These are phyloP conservation scores for Bacterosira constricta DNA, from an alignment of 108 stramenopile genomes.

Conservation along the genomic window DNA sequence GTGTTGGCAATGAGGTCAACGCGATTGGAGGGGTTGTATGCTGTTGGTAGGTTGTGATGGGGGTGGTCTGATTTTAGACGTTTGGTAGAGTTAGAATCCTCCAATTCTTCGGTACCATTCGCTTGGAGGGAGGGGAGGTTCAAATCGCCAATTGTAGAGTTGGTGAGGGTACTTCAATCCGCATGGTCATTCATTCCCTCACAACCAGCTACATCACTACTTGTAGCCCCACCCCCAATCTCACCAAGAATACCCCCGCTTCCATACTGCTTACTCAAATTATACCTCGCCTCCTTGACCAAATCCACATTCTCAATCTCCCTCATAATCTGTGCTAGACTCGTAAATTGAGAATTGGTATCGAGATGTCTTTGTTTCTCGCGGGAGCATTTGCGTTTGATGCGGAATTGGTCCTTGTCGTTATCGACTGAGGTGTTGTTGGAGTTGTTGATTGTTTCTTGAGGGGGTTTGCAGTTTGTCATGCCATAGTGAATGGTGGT, in stretches of 20 bases:
- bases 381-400: conserved; percentile 80
- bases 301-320: conserved; percentile 70
- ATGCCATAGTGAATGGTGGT: too few species aligned
- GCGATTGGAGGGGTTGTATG: conserved; percentile 54
- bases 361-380: conserved; percentile 81
- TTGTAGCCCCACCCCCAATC: too few species aligned
- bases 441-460: too few species aligned
- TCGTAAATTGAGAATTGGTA: conserved; percentile 76
- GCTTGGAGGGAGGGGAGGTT: too few species aligned
- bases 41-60: not conserved
- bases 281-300: conserved; percentile 28
- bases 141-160: too few species aligned
- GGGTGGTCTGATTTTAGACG: too few species aligned
- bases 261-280: not conserved
- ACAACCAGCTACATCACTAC: not conserved
- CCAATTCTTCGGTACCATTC: not conserved
- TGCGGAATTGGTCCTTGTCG: conserved; percentile 53
- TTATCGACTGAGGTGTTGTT: conserved; percentile 14
- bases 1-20: conserved; percentile 84
- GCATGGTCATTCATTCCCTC: not conserved
- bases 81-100: not conserved
- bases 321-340: conserved; percentile 64
- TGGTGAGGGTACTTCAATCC: too few species aligned
- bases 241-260: too few species aligned
- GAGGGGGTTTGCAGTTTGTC: too few species aligned